Percentiles rank a stretch among this genome's conserved stretches.
Conservation (phyloP, 176 grass and related monocot species). For the Rhipidocladum racemiflorum region DNA sequence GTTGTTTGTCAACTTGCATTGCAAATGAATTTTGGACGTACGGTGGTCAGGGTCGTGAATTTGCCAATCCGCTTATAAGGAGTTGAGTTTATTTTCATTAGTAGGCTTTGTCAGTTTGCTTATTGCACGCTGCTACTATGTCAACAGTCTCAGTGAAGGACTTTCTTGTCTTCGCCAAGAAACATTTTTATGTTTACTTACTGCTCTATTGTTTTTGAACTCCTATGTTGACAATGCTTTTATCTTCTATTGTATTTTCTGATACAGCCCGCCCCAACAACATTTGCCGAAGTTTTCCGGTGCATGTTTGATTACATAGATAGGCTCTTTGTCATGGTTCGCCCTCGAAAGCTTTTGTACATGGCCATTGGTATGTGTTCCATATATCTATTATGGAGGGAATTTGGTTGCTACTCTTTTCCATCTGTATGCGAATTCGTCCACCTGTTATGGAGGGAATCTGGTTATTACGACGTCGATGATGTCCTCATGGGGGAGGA, state of each 20-base stretch:
- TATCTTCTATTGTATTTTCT: slow-evolving; percentile 20
- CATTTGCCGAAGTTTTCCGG: slow-evolving; percentile 87
- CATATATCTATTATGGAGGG: not conserved
- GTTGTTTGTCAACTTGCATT: not conserved
- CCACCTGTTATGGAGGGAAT: no score
- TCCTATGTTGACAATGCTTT: no score
- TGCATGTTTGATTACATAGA: slow-evolving; percentile 99
- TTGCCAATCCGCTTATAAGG: not conserved
- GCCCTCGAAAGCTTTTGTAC: slow-evolving; percentile 82
- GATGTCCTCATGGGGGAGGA: slow-evolving; percentile 89
- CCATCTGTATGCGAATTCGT: no score
- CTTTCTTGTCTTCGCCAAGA: no score
- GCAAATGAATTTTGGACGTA: not conserved
- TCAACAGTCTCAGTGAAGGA: no score
- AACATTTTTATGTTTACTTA: no score
- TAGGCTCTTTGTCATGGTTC: slow-evolving; percentile 88
- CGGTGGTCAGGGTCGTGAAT: not conserved
- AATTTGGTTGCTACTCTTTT: no score
- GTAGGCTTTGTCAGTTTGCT: no score
- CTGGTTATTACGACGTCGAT: slow-evolving; percentile 61
- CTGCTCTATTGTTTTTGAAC: no score
- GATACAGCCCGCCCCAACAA: slow-evolving; percentile 82
- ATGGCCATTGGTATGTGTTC: slow-evolving; percentile 89
- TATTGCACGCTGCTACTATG: no score
- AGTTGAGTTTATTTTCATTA: not conserved